Evolutionary conservation across 176 grass and related monocot genomes (phyloP), one percentile per base, ranked within the genome.

Genomic region (Zizania latifolia): DNA sequence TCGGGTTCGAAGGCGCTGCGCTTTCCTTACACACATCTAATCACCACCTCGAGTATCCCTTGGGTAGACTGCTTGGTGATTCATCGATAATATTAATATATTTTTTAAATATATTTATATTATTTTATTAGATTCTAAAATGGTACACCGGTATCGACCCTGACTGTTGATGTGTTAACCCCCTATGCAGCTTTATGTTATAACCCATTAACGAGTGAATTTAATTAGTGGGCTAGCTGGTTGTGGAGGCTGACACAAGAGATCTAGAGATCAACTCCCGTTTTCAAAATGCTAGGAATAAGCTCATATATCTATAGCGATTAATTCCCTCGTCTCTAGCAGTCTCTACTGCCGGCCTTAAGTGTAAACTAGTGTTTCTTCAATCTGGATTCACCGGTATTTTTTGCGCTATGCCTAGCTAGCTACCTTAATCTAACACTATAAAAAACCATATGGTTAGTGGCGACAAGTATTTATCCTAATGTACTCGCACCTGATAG

Each of bases 231-330:
- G 71, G 40, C 38, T 21, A 62, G 40, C 38, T 21, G 58, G 58
- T 79, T 59, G 83, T 74, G 76, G 76, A 79, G 50, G 48, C 29
- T 79, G 76, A 85, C 83, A 85, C 38, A 67, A 50, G 36, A 79
- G 38, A 85, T 73, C 67, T 34, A 44, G 15, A 44, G 15, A 46
- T 17, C 22, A 73, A 37, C 46, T 37, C 36, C 63, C 74, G 13
- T 53, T 84, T 63, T 78, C 74, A 71, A 32, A 71, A 72, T 78
- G 58, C 55, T 65, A 78, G 65, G 82, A 64, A 68, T 64, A 60
- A 71, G 19, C 26, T 55, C 26, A 57, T 56, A 70, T 32, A 9
- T 38, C 36, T 43, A 21, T 8, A 53, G 48, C n/a, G n/a, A n/a
- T n/a, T n/a, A n/a, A n/a, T n/a, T n/a, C n/a, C n/a, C n/a, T n/a